A percentile compares a stretch with the other conserved stretches of the same genome.
Conservation (phyloP, 192 early-diverging fungal genomes). For the Backusella macrospora region DNA sequence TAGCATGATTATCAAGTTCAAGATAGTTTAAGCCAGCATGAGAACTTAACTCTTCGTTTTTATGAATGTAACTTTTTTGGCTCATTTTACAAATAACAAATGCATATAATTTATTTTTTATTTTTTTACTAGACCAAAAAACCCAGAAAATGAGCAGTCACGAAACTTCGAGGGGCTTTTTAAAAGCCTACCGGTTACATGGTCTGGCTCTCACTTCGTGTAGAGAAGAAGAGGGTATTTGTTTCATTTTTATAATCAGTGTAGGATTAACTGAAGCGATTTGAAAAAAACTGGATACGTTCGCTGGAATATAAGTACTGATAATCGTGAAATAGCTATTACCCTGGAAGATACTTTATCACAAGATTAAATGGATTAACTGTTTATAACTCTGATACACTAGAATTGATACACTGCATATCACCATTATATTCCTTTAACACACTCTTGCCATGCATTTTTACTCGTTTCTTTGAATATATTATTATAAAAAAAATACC, state of each 20-base stretch:
- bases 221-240: no score
- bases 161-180: no score
- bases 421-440: background rate
- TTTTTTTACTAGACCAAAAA: no score
- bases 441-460: background rate
- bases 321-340: background rate
- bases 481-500: background rate
- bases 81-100: background rate
- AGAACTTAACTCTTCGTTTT: constrained; percentile 1
- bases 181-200: background rate
- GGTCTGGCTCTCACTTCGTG: background rate
- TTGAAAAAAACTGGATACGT: background rate
- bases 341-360: no score
- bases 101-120: background rate
- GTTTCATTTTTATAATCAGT: no score
- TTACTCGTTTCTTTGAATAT: background rate
- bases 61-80: constrained; percentile 17
- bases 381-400: background rate
- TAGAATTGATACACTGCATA: background rate
- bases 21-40: constrained; percentile 5
- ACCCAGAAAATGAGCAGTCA: no score
- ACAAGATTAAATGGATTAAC: background rate
- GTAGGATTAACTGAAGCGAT: no score
- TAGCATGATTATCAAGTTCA: background rate
- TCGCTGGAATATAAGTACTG: background rate